Percentiles rank a stretch among this genome's conserved stretches.
phyloP scores from a whole-genome alignment of 129 eudicot genomes.

The Kitagawia praeruptora region DNA sequence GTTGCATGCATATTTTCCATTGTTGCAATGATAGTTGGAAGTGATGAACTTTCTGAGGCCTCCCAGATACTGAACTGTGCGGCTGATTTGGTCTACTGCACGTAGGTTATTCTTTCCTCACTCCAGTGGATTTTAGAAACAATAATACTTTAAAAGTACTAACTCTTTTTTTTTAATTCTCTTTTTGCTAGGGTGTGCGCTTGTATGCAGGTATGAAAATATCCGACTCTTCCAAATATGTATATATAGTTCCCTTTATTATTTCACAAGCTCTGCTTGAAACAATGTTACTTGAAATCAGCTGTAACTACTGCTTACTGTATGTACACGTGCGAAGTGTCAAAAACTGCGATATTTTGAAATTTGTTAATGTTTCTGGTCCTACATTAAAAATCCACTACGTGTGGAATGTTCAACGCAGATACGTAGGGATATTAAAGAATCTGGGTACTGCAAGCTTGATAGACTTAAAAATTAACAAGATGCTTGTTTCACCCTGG shows the following conservation, averaged over 20 bases:
- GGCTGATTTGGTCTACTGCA: slow-evolving; percentile 87
- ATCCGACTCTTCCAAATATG: neutral
- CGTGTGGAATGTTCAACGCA: neutral
- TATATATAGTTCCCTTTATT: neutral
- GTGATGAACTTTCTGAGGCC: slow-evolving; percentile 82
- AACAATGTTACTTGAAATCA: neutral
- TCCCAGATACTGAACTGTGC: slow-evolving; percentile 70
- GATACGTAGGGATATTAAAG: neutral
- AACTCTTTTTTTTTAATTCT: neutral
- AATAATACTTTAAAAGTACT: neutral
- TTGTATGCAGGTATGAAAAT: slow-evolving; percentile 82
- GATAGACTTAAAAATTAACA: neutral
- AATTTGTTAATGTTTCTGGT: neutral
- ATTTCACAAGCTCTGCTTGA: neutral
- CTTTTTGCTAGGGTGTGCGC: slow-evolving; percentile 84
- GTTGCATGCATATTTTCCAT: slow-evolving; percentile 92
- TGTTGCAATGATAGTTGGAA: slow-evolving; percentile 86
- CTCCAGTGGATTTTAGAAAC: neutral
- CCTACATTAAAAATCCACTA: neutral
- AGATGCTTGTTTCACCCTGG: neutral
- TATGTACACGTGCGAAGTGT: neutral
- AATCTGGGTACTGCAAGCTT: neutral
- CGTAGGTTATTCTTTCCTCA: slow-evolving; percentile 39
- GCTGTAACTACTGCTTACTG: neutral
- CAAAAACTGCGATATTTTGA: neutral